A percentile compares a stretch with the other conserved stretches of the same genome.
These are phyloP conservation scores for Rhizopus delemar DNA, from an alignment of 371 early-diverging fungal species.

Conservation along the genomic window DNA sequence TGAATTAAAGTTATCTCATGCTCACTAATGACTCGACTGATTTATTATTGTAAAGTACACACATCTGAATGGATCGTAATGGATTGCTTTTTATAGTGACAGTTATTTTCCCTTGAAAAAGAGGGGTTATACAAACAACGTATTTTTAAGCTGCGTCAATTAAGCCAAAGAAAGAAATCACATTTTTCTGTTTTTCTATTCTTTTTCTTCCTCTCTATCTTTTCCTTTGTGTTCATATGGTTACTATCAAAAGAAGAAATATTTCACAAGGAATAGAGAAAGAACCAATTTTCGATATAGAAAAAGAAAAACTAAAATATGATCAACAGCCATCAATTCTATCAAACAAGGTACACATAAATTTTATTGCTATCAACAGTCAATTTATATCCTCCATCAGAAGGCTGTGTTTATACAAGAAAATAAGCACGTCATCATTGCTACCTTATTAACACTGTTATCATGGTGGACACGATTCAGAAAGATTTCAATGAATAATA, in stretches of 20 bases:
- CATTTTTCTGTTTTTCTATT: neutral
- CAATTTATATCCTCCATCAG: slow-evolving; percentile 20
- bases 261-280: slow-evolving; percentile 25
- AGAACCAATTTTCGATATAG: neutral
- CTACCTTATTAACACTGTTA: slow-evolving; percentile 59
- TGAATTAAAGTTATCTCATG: too few species aligned
- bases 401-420: slow-evolving; percentile 51
- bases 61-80: too few species aligned
- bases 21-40: too few species aligned
- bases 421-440: slow-evolving; percentile 55
- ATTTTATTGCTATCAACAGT: neutral
- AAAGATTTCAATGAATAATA: slow-evolving; percentile 70
- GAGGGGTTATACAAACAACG: neutral
- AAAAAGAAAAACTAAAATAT: slow-evolving; percentile 28
- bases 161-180: neutral
- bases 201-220: slow-evolving; percentile 2
- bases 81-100: too few species aligned
- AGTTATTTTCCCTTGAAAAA: neutral
- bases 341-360: slow-evolving; percentile 38
- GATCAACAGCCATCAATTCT: slow-evolving; percentile 24
- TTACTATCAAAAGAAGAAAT: slow-evolving; percentile 46
- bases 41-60: too few species aligned
- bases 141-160: neutral
- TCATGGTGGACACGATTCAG: slow-evolving; percentile 83
- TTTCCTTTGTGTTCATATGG: slow-evolving; percentile 22